Evolutionary conservation across 768 basidiomycete species (phyloP).

Genomic region (Pleurotus tuber-regium): DNA sequence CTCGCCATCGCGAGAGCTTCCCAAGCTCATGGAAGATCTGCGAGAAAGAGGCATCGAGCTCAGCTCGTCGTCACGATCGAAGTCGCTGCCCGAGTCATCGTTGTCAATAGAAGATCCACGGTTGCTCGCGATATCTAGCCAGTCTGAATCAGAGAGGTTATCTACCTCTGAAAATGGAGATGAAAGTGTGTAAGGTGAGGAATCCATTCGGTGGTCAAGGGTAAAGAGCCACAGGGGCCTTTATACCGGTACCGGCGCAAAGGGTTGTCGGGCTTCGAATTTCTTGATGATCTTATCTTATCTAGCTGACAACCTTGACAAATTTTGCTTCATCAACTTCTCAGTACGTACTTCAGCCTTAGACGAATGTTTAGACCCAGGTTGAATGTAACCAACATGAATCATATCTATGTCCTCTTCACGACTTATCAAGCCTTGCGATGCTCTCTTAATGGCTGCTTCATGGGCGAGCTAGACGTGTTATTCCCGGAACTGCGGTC

Average conservation of each 20-base stretch:
- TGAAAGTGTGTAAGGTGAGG: constrained; percentile 27
- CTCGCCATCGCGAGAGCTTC: constrained; percentile 66
- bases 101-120: constrained; percentile 59
- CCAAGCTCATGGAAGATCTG: constrained; percentile 65
- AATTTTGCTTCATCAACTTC: neutral
- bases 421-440: neutral
- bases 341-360: neutral
- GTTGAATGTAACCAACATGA: too few relatives aligned
- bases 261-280: constrained; percentile 4
- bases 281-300: constrained; percentile 7
- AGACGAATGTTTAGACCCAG: too few relatives aligned
- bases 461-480: neutral
- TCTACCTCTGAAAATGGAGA: constrained; percentile 60
- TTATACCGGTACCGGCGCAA: constrained; percentile 4
- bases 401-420: too few relatives aligned
- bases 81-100: constrained; percentile 64
- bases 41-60: constrained; percentile 57
- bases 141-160: constrained; percentile 75
- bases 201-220: constrained; percentile 15
- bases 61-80: constrained; percentile 55
- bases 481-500: neutral
- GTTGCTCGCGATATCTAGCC: constrained; percentile 75
- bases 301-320: neutral
- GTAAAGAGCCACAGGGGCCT: neutral
- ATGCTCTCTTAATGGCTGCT: neutral